Percentiles rank a stretch among this genome's conserved stretches.
Evolutionary conservation across 2,329 filamentous ascomycete genomes (phyloP).

Genomic region (Calonectria fujianensis): DNA sequence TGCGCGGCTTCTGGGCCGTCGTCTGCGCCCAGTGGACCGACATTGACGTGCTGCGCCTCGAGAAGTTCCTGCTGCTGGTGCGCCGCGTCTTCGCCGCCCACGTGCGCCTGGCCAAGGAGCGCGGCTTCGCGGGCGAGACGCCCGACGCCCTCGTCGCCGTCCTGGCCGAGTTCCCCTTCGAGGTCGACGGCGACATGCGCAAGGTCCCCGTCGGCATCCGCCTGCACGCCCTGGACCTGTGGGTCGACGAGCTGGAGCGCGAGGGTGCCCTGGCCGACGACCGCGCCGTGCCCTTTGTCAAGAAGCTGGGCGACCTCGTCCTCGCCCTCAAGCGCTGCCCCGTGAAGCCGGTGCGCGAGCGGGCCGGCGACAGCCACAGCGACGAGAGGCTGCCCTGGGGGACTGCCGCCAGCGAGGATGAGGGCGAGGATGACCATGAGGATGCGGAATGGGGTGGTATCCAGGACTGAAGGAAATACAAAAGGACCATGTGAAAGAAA

Average conservation of each 20-base stretch:
- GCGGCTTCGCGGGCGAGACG: slow-evolving; percentile 57
- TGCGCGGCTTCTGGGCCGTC: slow-evolving; percentile 82
- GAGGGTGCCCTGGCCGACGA: slow-evolving; percentile 71
- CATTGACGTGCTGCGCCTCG: slow-evolving; percentile 86
- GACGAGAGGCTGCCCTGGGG: slow-evolving; percentile 84
- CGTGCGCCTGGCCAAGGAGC: slow-evolving; percentile 69
- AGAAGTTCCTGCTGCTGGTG: slow-evolving; percentile 94
- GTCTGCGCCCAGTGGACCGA: slow-evolving; percentile 82
- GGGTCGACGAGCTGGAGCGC: slow-evolving; percentile 91
- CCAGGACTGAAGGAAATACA: slow-evolving; percentile 69
- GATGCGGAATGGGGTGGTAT: slow-evolving; percentile 80
- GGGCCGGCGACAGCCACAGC: slow-evolving; percentile 80
- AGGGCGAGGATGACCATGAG: slow-evolving; percentile 63
- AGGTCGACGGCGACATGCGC: slow-evolving; percentile 62
- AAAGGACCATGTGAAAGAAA: neutral
- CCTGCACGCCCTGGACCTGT: slow-evolving; percentile 92
- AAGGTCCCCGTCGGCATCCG: slow-evolving; percentile 88
- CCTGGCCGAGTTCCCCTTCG: slow-evolving; percentile 58
- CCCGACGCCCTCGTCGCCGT: slow-evolving; percentile 55
- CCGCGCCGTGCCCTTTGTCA: slow-evolving; percentile 68
- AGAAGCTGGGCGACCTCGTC: slow-evolving; percentile 72
- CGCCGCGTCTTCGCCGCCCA: slow-evolving; percentile 85
- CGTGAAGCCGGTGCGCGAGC: slow-evolving; percentile 82
- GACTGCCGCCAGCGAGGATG: slow-evolving; percentile 53
- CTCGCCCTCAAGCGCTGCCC: slow-evolving; percentile 74